Base-by-base conservation (phyloP, 2,329 filamentous ascomycete genomes). In the Pseudofabraea citricarpa region DNA sequence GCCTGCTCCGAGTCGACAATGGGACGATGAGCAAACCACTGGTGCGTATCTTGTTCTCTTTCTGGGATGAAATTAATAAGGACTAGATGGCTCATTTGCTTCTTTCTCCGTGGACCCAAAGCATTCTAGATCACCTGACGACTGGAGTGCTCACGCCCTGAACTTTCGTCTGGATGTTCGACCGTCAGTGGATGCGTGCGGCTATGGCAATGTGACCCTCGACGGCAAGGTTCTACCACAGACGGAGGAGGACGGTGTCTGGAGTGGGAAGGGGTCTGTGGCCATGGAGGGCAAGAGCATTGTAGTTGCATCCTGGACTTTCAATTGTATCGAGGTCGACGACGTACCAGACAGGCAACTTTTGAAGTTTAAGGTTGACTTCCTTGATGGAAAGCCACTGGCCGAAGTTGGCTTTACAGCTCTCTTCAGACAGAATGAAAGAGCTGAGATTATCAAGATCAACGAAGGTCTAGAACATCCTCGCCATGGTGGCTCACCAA, bases 231-330 rank as follows among this genome's bases (percentile, higher is more conserved):
- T 56, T 5, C 60, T 77, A 5, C 49, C 59, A 13, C 67, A 69
- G 45, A 61, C 65, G 33, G 23, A 45, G 6, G 36, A 49, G 10
- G 63, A 56, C 16, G 56, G 63, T 43, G 35, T 47, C 6, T 49
- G 49, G 22, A 45, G 54, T 33, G 72, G 72, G 38, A 64, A 63
- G 22, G 72, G 71, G 16, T 54, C 62, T 16, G 58, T 77, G 43
- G 57, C 59, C 12, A 60, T 67, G 32, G 59, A 65, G 22, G 52
- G 64, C 21, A 66, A 65, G 43, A 60, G 57, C 43, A 52, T 62
- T 39, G 59, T 75, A 41, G 56, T 63, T 18, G 71, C 70, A 44
- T 61, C 64, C 39, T 78, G 74, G 74, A 56, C 61, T 13, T 69
- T 74, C 44, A 63, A 66, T 45, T 78, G 74, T 48, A 57, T 70